These are phyloP conservation scores for Rostrohypoxylon terebratum DNA, from an alignment of 495 filamentous ascomycete species.

Conservation along the genomic window DNA sequence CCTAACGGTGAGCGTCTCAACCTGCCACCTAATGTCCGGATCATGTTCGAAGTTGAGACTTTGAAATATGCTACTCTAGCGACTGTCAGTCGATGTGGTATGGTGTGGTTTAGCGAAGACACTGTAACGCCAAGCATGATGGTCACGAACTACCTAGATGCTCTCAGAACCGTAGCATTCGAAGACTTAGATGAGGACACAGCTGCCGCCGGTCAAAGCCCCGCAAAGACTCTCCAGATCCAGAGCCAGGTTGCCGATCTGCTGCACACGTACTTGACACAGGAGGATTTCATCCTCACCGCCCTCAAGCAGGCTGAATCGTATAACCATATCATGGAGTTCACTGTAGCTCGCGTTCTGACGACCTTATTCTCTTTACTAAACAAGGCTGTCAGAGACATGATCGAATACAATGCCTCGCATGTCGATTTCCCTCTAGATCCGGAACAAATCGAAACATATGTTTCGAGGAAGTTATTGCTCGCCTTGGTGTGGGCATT, in stretches of 20 bases:
- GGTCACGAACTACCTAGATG: slow-evolving; percentile 88
- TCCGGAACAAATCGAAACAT: slow-evolving; percentile 86
- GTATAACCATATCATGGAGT: slow-evolving; percentile 98
- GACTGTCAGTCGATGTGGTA: slow-evolving; percentile 98
- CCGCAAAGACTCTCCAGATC: slow-evolving; percentile 77
- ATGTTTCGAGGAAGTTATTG: slow-evolving; percentile 90
- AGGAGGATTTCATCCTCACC: slow-evolving; percentile 79
- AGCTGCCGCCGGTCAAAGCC: slow-evolving; percentile 79
- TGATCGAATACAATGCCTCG: slow-evolving; percentile 94
- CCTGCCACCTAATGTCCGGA: slow-evolving; percentile 91
- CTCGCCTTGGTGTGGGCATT: slow-evolving; percentile 93
- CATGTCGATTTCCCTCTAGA: slow-evolving; percentile 95
- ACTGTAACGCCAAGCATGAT: slow-evolving; percentile 94
- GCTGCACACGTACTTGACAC: slow-evolving; percentile 77
- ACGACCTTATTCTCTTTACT: slow-evolving; percentile 94
- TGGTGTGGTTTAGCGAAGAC: slow-evolving; percentile 99
- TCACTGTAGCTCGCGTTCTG: slow-evolving; percentile 87
- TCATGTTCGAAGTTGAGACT: slow-evolving; percentile 99
- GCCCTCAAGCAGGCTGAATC: slow-evolving; percentile 79
- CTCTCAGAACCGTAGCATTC: slow-evolving; percentile 81
- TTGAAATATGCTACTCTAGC: slow-evolving; percentile 97
- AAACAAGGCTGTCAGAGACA: slow-evolving; percentile 89
- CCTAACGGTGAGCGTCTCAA: slow-evolving; percentile 98
- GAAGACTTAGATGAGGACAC: slow-evolving; percentile 96
- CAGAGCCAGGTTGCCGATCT: slow-evolving; percentile 82